Conservation (phyloP, 768 basidiomycete genomes). For the Jaapia argillacea region DNA sequence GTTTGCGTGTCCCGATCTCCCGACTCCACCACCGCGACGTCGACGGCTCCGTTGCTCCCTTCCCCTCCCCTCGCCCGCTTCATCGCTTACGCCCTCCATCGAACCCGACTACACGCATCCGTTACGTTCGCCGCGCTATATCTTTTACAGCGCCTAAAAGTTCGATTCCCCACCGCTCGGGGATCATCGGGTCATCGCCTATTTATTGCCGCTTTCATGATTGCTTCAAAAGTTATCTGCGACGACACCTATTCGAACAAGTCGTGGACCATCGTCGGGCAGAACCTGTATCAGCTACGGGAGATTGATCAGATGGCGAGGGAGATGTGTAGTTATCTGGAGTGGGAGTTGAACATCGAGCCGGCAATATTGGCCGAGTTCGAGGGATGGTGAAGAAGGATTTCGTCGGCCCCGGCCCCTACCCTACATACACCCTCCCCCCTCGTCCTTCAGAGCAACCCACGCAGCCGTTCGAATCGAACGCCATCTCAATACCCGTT, state of each 20-base stretch:
- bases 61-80: slow-evolving; percentile 64
- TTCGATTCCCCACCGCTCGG: slow-evolving; percentile 83
- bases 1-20: slow-evolving; percentile 79
- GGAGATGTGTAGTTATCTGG: slow-evolving; percentile 88
- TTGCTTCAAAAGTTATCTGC: slow-evolving; percentile 67
- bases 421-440: slow-evolving; percentile 52
- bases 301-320: slow-evolving; percentile 97
- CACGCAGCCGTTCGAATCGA: not conserved
- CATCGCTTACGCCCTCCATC: slow-evolving; percentile 81
- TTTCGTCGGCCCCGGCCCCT: slow-evolving; percentile 44
- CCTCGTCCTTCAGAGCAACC: slow-evolving; percentile 25
- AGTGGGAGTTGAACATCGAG: slow-evolving; percentile 84
- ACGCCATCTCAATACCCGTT: slow-evolving; percentile 21
- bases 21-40: slow-evolving; percentile 43
- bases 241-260: slow-evolving; percentile 66
- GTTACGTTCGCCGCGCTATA: slow-evolving; percentile 57
- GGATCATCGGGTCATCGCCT: slow-evolving; percentile 86
- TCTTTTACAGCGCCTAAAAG: slow-evolving; percentile 77
- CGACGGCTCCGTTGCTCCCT: slow-evolving; percentile 42
- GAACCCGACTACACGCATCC: slow-evolving; percentile 50
- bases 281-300: slow-evolving; percentile 55
- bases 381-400: slow-evolving; percentile 51
- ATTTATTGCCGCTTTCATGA: slow-evolving; percentile 91
- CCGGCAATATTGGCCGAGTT: slow-evolving; percentile 50
- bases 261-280: slow-evolving; percentile 57